These are phyloP conservation scores for Pseudoneurospora amorphoporcata DNA, from an alignment of 495 filamentous ascomycete genomes.

Conservation along the genomic window DNA sequence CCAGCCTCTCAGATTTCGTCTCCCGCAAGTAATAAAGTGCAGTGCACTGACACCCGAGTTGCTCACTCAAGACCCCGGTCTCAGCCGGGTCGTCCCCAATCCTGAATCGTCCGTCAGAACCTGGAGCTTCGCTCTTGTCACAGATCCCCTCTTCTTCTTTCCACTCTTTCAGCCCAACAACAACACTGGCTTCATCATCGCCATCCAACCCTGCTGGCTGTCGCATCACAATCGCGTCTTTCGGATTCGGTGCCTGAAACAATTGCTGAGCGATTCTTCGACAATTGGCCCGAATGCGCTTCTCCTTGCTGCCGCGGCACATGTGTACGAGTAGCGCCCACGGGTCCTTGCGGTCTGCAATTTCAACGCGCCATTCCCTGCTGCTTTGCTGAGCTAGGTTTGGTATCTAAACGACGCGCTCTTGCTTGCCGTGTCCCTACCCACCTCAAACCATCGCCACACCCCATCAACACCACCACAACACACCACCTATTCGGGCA, in stretches of 20 bases:
- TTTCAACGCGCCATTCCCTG: constrained; percentile 16
- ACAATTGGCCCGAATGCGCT: constrained; percentile 4
- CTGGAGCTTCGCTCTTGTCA: not conserved
- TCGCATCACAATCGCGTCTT: constrained; percentile 9
- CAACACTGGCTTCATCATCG: constrained; percentile 6
- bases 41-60: not conserved
- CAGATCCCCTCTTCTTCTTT: constrained; percentile 6
- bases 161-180: constrained; percentile 4
- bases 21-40: not conserved
- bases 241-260: not conserved
- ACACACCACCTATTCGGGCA: not conserved
- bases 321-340: not conserved
- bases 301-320: constrained; percentile 6
- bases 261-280: not conserved
- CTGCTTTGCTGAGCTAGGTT: not conserved
- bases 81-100: not conserved
- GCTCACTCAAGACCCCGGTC: constrained; percentile 2
- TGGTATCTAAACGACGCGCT: constrained; percentile 23
- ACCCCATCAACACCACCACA: not conserved
- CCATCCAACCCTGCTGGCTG: constrained; percentile 10
- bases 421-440: constrained; percentile 25
- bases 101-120: not conserved
- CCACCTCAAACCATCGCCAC: not conserved
- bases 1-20: constrained; percentile 26
- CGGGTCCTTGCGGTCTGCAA: not conserved